Conservation (phyloP, 2,329 filamentous ascomycete species). For the Fonsecaea multimorphosa region DNA sequence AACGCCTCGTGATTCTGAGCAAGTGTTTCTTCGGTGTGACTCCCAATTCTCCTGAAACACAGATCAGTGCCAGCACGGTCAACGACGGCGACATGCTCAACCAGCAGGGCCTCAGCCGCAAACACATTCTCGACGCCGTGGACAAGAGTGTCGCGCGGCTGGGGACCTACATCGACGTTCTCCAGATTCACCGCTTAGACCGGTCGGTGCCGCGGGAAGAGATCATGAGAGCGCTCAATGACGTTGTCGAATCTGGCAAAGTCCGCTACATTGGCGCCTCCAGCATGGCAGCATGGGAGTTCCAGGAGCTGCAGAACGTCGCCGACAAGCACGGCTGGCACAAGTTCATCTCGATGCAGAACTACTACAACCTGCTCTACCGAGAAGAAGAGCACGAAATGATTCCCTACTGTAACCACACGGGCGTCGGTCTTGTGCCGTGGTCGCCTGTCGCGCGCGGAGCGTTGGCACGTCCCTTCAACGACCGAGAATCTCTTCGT, state of each 20-base stretch:
- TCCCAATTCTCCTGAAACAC: slow-evolving; percentile 41
- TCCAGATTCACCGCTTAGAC: slow-evolving; percentile 59
- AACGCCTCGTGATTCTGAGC: slow-evolving; percentile 64
- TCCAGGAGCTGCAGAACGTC: slow-evolving; percentile 55
- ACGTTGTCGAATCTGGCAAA: slow-evolving; percentile 53
- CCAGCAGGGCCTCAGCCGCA: slow-evolving; percentile 57
- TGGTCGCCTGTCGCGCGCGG: slow-evolving; percentile 53
- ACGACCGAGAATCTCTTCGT: slow-evolving; percentile 49
- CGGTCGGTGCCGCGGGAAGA: slow-evolving; percentile 52
- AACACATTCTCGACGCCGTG: slow-evolving; percentile 67
- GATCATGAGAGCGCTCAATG: slow-evolving; percentile 55
- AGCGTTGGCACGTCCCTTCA: slow-evolving; percentile 55
- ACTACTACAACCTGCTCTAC: slow-evolving; percentile 47
- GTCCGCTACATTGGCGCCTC: slow-evolving; percentile 46
- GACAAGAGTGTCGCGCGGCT: slow-evolving; percentile 55
- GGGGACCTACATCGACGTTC: slow-evolving; percentile 56
- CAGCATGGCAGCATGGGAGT: slow-evolving; percentile 47
- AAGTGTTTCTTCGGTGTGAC: slow-evolving; percentile 58
- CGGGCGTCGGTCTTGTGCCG: slow-evolving; percentile 48
- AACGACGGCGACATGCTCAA: slow-evolving; percentile 47
- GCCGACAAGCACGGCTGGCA: slow-evolving; percentile 59
- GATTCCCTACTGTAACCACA: slow-evolving; percentile 50
- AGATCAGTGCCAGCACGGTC: slow-evolving; percentile 42
- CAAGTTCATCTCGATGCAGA: slow-evolving; percentile 61
- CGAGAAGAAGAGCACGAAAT: slow-evolving; percentile 58